Evolutionary conservation across 352 stramenopile species (phyloP), one percentile per base, ranked within the genome.

Genomic region (Pythium periplocum): DNA sequence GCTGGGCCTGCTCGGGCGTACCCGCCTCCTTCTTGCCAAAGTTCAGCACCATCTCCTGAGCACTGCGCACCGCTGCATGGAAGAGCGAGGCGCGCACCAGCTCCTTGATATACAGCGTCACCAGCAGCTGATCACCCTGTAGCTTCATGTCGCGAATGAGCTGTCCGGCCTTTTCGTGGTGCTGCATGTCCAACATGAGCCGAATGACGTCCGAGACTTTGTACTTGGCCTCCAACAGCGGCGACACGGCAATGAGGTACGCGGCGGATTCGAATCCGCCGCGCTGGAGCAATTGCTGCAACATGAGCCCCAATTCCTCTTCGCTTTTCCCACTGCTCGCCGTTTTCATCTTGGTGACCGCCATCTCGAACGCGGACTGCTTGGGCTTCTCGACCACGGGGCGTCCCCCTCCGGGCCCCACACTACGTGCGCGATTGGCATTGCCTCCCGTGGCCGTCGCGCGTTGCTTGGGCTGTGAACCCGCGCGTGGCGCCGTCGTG

Each of bases 51-150:
- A 94, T 81, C 45, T 94, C 84, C 58, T 93, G 80, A 26, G 82
- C 80, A 39, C 87, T 75, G 17, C 79, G 75, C 36, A 93, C 71
- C 4, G 84, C 82, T 4, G 80, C 60, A 40, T 85, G 64, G 51
- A 94, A 94, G 31, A 88, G 78, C 38, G 65, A 51, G 17, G 62
- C 66, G 11, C 74, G 76, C 37, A 93, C 78, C 41, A 88, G 71
- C 51, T 90, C 81, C 54, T 87, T 92, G 47, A 94, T 83, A 8
- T 92, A 74, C 38, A 93, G 66, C 57, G 80, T 93, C 30, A 94
- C 78, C 6, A 92, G 78, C n/a, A 73, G 55, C 54, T 90, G 78
- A 51, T 91, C 90, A 30, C 55, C 43, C 17, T 83, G 62, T 46
- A 93, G 45, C 33, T 88, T 80, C 48, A 93, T 61, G 41, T 90